Evolutionary conservation across 257 asterid genomes (phyloP), one percentile per base, ranked within the genome.

Genomic region (Haberlea rhodopensis): DNA sequence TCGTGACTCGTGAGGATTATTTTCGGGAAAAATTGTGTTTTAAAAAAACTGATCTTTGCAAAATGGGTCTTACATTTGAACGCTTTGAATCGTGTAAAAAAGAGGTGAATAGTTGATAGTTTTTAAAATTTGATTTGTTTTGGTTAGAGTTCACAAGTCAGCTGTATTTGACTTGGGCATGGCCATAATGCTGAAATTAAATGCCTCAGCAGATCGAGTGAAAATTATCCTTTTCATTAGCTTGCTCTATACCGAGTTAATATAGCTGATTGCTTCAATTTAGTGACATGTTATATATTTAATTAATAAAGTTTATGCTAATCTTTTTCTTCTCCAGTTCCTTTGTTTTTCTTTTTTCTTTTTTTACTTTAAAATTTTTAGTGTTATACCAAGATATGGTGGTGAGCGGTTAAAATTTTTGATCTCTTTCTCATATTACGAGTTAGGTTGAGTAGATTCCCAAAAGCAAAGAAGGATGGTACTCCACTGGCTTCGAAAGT

Each of bases 401-500:
- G 34, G n/a, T 25, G 34, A 23, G 25, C 48, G 24, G 10, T 63
- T 59, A 56, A n/a, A 40, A 51, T 20, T 64, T 72, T 51, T 52
- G 20, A 4, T 8, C 28, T 73, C n/a, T 76, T 22, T 69, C 48
- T 66, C 18, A 23, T 66, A 64, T 10, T 11, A n/a, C 77, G 66
- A 59, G 66, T 69, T 71, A 94, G 99, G 92, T 71, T 94, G 84
- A 78, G 85, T 68, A 83, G 81, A 62, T 87, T 80, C 73, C 80
- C 88, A 45, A 86, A 65, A 79, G 82, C 82, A 26, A 94, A 83
- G 84, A 94, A 87, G 74, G 99, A 89, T 72, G 99, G 82, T 55
- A 78, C 78, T 53, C 80, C 90, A 2, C 84, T 77, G 58, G 79
- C 94, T 62, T 62, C 88, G 63, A 89, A 77, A 78, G 81, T 87